Evolutionary conservation across 2,329 filamentous ascomycete genomes (phyloP).

Genomic region (Tolypocladium sp.): DNA sequence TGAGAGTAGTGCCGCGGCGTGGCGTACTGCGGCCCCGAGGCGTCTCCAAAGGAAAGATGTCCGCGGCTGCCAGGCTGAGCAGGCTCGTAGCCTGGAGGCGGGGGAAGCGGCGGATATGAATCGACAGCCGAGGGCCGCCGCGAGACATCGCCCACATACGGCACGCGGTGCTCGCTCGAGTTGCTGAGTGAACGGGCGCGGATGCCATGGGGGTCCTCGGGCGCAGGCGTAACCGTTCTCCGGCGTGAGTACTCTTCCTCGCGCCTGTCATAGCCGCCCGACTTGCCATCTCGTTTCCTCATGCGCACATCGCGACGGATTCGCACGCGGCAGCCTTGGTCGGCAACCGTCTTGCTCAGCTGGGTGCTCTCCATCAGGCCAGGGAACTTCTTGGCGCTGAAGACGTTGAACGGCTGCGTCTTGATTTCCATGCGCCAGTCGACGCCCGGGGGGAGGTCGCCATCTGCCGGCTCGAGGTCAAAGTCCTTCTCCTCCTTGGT

Average conservation of each 20-base stretch:
- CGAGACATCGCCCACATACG: slow-evolving; percentile 28
- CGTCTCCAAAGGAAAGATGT: slow-evolving; percentile 26
- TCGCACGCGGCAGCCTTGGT: slow-evolving; percentile 92
- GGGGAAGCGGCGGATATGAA: slow-evolving; percentile 27
- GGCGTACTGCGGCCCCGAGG: slow-evolving; percentile 21
- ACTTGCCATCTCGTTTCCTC: slow-evolving; percentile 72
- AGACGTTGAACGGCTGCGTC: slow-evolving; percentile 79
- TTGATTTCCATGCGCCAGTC: slow-evolving; percentile 86
- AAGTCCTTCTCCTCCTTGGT: slow-evolving; percentile 77
- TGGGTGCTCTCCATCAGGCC: slow-evolving; percentile 83
- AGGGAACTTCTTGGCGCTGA: slow-evolving; percentile 97
- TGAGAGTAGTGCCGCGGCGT: slow-evolving; percentile 29
- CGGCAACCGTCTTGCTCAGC: slow-evolving; percentile 82
- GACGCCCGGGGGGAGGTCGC: slow-evolving; percentile 46
- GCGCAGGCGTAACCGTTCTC: slow-evolving; percentile 24
- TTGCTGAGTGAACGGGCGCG: slow-evolving; percentile 54
- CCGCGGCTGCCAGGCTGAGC: slow-evolving; percentile 13
- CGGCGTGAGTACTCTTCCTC: slow-evolving; percentile 51
- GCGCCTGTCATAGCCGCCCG: slow-evolving; percentile 45
- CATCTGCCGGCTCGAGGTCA: slow-evolving; percentile 42
- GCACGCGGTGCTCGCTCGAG: slow-evolving; percentile 39
- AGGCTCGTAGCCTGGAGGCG: slow-evolving; percentile 24
- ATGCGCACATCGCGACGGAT: slow-evolving; percentile 92
- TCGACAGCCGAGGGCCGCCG: slow-evolving; percentile 41
- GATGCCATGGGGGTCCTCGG: slow-evolving; percentile 19